A percentile compares a stretch with the other conserved stretches of the same genome.
These are phyloP conservation scores for Medicago arabica DNA, from an alignment of 306 rosid species.

Conservation along the genomic window DNA sequence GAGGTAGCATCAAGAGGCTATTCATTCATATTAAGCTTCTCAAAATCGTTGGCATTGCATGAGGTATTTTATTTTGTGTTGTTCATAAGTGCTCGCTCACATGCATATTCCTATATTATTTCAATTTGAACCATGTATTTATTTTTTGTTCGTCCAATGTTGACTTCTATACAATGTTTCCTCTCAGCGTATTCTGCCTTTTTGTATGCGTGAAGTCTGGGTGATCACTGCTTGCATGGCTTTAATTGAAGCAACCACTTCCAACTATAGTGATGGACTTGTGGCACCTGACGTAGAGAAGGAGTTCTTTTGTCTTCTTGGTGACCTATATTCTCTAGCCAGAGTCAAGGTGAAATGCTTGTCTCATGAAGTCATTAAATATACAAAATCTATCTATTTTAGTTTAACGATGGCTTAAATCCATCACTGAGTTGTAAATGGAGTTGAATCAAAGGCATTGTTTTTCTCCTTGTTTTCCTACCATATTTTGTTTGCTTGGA, in stretches of 20 bases:
- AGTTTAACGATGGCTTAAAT: slow-evolving; percentile 33
- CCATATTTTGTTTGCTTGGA: slow-evolving; percentile 22
- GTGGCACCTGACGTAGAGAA: slow-evolving; percentile 78
- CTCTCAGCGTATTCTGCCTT: slow-evolving; percentile 84
- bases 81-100: slow-evolving; percentile 11
- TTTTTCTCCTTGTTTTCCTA: slow-evolving; percentile 19
- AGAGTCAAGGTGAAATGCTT: slow-evolving; percentile 79
- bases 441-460: slow-evolving; percentile 35
- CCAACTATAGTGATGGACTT: slow-evolving; percentile 71
- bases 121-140: slow-evolving; percentile 40
- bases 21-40: slow-evolving; percentile 89
- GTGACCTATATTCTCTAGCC: slow-evolving; percentile 91
- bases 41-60: slow-evolving; percentile 76
- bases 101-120: slow-evolving; percentile 27
- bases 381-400: slow-evolving; percentile 29
- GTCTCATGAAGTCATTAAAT: slow-evolving; percentile 35
- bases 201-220: slow-evolving; percentile 98
- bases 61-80: slow-evolving; percentile 69
- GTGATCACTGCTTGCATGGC: slow-evolving; percentile 87
- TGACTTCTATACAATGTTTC: slow-evolving; percentile 49
- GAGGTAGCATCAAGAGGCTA: slow-evolving; percentile 97
- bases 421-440: slow-evolving; percentile 28
- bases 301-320: slow-evolving; percentile 87
- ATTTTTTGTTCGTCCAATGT: slow-evolving; percentile 32
- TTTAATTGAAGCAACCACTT: slow-evolving; percentile 72